Percentiles rank a stretch among this genome's conserved stretches.
phyloP scores from a whole-genome alignment of 2,329 filamentous ascomycete species.

The Trichoderma asperellum region DNA sequence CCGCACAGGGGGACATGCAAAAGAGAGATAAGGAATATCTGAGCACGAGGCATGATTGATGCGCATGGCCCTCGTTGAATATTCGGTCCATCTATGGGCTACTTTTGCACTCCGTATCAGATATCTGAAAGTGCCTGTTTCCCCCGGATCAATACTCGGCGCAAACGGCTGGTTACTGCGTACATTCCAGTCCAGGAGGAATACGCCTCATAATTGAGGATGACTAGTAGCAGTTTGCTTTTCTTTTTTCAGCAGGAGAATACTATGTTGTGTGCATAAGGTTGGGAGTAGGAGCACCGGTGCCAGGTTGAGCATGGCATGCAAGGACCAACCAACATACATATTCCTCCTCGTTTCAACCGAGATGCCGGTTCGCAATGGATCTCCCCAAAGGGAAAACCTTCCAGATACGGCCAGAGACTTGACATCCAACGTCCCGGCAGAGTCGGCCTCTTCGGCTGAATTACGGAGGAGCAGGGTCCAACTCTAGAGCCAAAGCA shows the following conservation, averaged over 20 bases:
- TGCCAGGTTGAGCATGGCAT: neutral
- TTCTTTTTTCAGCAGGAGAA: neutral
- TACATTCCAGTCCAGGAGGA: constrained; percentile 11
- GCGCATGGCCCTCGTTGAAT: neutral
- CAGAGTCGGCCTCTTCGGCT: constrained; percentile 19
- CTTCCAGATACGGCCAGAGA: constrained; percentile 12
- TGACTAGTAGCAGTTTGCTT: neutral
- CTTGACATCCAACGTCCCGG: constrained; percentile 10
- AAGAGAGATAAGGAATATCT: constrained; percentile 5
- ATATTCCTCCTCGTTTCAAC: neutral
- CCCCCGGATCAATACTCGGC: constrained; percentile 21
- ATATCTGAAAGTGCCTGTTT: neutral
- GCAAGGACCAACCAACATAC: neutral
- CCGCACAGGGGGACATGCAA: constrained; percentile 5
- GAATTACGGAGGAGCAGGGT: constrained; percentile 27
- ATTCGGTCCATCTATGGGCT: constrained; percentile 15
- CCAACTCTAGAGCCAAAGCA: neutral
- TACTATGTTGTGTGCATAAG: neutral
- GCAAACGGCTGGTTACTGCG: neutral
- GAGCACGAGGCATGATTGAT: constrained; percentile 7
- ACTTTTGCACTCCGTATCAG: neutral
- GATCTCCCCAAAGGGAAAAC: neutral
- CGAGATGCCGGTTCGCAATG: constrained; percentile 19
- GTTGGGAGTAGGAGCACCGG: neutral
- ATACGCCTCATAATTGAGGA: neutral